phyloP scores from a whole-genome alignment of 1,284 basidiomycete genomes.

The Cryptococcus sp. region DNA sequence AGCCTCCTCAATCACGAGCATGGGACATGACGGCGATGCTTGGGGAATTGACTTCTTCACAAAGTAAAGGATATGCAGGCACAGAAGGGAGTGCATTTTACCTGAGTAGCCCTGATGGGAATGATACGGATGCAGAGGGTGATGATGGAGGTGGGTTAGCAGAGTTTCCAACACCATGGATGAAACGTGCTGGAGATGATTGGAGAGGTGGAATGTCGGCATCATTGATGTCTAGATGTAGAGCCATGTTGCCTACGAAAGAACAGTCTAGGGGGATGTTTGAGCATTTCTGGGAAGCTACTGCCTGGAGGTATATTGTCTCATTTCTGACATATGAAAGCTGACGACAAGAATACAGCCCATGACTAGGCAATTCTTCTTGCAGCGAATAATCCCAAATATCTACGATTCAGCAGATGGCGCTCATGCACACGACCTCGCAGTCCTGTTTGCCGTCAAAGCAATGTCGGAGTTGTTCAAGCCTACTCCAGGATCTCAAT shows the following conservation, averaged over 20 bases:
- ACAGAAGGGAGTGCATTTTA: conserved; percentile 16
- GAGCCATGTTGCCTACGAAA: conserved; percentile 8
- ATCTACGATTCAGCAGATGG: conserved; percentile 12
- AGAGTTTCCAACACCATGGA: conserved; percentile 1
- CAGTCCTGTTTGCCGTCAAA: conserved; percentile 11
- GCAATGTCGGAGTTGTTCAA: conserved; percentile 6
- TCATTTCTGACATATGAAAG: too few relatives aligned
- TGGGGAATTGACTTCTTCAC: conserved; percentile 8
- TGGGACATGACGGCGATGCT: conserved; percentile 17
- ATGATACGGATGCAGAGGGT: conserved; percentile 3
- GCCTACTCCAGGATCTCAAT: not conserved
- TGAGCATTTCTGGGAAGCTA: conserved; percentile 11
- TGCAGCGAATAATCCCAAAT: conserved; percentile 9
- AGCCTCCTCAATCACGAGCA: not conserved
- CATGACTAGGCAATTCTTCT: conserved; percentile 3
- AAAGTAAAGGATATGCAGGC: conserved; percentile 9
- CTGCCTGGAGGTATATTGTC: conserved; percentile 13
- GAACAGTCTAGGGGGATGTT: conserved; percentile 13
- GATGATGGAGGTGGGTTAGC: conserved; percentile 5
- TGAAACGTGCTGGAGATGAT: not conserved
- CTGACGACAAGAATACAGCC: not conserved
- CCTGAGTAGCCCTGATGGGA: conserved; percentile 2
- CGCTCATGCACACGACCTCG: conserved; percentile 15
- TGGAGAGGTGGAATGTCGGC: conserved; percentile 9
- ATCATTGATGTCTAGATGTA: conserved; percentile 11